Evolutionary conservation across 345 rosid genomes (phyloP).

Genomic region (Dovyalis caffra): DNA sequence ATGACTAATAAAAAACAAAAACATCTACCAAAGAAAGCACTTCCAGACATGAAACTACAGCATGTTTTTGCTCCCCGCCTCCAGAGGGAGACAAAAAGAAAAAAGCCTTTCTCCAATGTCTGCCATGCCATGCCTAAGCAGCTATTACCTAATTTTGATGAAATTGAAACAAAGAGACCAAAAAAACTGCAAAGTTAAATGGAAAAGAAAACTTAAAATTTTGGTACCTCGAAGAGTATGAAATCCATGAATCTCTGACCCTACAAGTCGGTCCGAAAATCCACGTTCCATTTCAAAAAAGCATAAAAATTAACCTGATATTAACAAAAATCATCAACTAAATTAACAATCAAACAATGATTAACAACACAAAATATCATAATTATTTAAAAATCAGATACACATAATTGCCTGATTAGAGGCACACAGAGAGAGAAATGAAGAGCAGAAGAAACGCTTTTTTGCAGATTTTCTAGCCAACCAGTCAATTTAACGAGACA

Average conservation of each 20-base stretch:
- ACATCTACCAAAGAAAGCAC: too few species aligned
- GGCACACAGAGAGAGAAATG: background rate
- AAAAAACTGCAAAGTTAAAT: background rate
- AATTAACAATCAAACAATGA: background rate
- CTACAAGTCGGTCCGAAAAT: conserved; percentile 43
- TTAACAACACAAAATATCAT: background rate
- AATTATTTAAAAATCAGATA: background rate
- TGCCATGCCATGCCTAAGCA: background rate
- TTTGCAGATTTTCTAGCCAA: background rate
- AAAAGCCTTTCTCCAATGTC: background rate
- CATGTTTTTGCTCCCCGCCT: background rate
- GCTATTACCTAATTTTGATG: background rate
- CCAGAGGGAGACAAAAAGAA: background rate
- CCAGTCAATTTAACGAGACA: background rate
- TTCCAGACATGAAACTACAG: background rate
- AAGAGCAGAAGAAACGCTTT: background rate
- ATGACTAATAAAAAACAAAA: background rate
- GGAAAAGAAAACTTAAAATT: too few species aligned
- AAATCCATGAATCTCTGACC: conserved; percentile 93
- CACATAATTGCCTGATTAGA: background rate
- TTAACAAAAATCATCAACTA: background rate
- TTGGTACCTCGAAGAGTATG: conserved; percentile 59
- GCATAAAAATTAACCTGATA: background rate
- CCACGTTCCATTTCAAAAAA: conserved; percentile 38
- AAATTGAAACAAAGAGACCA: background rate